A percentile compares a stretch with the other conserved stretches of the same genome.
Conservation (phyloP, 768 basidiomycete species). For the Asterophora parasitica region DNA sequence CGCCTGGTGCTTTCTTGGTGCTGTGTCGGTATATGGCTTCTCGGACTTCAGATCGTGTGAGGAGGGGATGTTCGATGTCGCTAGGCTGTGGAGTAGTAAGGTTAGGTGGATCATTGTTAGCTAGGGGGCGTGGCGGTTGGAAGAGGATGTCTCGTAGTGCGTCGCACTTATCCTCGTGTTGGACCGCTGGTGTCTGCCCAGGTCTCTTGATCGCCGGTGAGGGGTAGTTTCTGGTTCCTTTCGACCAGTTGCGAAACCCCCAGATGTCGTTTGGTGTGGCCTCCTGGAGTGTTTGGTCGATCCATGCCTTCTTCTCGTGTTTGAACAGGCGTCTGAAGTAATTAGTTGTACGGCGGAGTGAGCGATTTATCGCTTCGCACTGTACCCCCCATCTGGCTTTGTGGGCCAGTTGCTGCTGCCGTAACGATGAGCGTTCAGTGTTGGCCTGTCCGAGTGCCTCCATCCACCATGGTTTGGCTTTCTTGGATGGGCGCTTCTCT, state of each 20-base stretch:
- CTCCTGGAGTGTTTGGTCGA: slow-evolving; percentile 9
- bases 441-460: no score
- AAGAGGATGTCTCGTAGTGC: not conserved
- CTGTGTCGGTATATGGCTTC: slow-evolving; percentile 3
- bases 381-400: no score
- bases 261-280: slow-evolving; percentile 19
- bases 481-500: no score
- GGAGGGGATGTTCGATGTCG: slow-evolving; percentile 4
- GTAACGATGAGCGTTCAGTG: no score
- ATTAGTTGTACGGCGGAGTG: no score
- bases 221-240: slow-evolving; percentile 20
- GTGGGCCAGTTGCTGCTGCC: no score
- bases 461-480: no score
- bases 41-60: slow-evolving; percentile 3
- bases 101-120: not conserved
- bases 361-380: no score
- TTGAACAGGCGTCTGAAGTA: no score
- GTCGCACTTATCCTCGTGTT: slow-evolving; percentile 5
- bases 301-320: no score
- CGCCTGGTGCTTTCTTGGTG: slow-evolving; percentile 16
- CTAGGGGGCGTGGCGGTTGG: not conserved
- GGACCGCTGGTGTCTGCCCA: not conserved
- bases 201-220: slow-evolving; percentile 18
- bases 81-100: no score
- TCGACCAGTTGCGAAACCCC: slow-evolving; percentile 22